phyloP scores from a whole-genome alignment of 257 asterid genomes.

The Avicennia marina region DNA sequence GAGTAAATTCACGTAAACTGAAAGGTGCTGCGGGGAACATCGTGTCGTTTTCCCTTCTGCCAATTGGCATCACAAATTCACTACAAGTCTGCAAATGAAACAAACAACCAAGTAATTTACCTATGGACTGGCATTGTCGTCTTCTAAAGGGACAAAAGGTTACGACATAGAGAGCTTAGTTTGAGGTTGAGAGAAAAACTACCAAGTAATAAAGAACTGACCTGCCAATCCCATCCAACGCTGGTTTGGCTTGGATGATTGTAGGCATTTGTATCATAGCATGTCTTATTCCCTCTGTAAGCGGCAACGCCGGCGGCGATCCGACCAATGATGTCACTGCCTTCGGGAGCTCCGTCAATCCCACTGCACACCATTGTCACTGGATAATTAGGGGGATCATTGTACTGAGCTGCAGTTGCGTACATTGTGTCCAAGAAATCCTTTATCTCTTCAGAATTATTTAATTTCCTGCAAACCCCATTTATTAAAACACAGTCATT shows the following conservation, averaged over 20 bases:
- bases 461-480: constrained; percentile 32
- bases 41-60: constrained; percentile 26
- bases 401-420: constrained; percentile 48
- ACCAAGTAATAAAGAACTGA: constrained; percentile 26
- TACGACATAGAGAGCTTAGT: no score
- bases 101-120: no score
- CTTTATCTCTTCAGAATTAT: constrained; percentile 30
- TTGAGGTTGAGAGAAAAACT: no score
- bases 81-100: constrained; percentile 50
- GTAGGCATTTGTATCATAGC: constrained; percentile 24
- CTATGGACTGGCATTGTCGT: no score
- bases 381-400: constrained; percentile 37
- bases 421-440: constrained; percentile 36
- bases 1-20: constrained; percentile 6
- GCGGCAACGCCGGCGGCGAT: constrained; percentile 45
- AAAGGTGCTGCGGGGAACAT: constrained; percentile 34
- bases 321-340: constrained; percentile 33
- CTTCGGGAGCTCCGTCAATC: constrained; percentile 42
- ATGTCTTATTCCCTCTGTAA: constrained; percentile 15
- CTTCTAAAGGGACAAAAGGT: no score
- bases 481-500: no score
- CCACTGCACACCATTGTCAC: constrained; percentile 50
- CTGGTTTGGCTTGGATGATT: constrained; percentile 28
- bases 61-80: constrained; percentile 54
- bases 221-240: constrained; percentile 73